These are phyloP conservation scores for Cercospora sp. DNA, from an alignment of 2,329 filamentous ascomycete genomes.

Conservation along the genomic window DNA sequence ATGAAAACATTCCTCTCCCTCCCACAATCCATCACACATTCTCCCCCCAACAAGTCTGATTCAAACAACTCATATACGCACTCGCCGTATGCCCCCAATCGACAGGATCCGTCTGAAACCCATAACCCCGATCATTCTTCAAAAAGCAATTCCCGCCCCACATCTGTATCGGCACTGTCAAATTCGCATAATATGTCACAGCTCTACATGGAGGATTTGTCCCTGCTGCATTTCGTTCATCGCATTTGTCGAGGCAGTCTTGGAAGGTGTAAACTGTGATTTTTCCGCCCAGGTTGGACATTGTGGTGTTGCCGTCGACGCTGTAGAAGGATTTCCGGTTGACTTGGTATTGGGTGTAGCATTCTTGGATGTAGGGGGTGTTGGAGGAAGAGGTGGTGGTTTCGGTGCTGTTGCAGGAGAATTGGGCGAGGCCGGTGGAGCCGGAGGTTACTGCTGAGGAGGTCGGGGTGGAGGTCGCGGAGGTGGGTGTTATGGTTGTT, in stretches of 20 bases:
- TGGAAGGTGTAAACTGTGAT: slow-evolving; percentile 21
- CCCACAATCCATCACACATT: neutral
- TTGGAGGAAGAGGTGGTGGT: slow-evolving; percentile 5
- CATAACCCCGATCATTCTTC: slow-evolving; percentile 22
- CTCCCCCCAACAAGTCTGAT: slow-evolving; percentile 15
- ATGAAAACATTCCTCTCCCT: too few relatives aligned
- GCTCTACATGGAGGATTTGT: slow-evolving; percentile 16
- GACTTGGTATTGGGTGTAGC: slow-evolving; percentile 18
- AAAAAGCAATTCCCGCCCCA: slow-evolving; percentile 26
- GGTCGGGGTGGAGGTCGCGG: slow-evolving; percentile 5
- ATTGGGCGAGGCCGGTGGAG: slow-evolving; percentile 21
- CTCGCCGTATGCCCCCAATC: slow-evolving; percentile 21
- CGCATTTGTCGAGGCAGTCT: slow-evolving; percentile 19
- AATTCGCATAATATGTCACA: slow-evolving; percentile 23
- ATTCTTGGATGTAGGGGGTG: slow-evolving; percentile 18
- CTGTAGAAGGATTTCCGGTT: slow-evolving; percentile 19
- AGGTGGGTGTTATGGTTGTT: neutral
- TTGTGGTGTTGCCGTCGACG: slow-evolving; percentile 11
- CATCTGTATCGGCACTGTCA: slow-evolving; percentile 12
- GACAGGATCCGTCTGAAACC: slow-evolving; percentile 14
- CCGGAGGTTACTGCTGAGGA: slow-evolving; percentile 18
- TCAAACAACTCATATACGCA: slow-evolving; percentile 21
- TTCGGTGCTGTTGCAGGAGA: slow-evolving; percentile 19
- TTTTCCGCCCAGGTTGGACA: slow-evolving; percentile 16
- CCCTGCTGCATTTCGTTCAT: slow-evolving; percentile 12